Conservation (phyloP, 805 yeast species). For the Starmerella powellii region DNA sequence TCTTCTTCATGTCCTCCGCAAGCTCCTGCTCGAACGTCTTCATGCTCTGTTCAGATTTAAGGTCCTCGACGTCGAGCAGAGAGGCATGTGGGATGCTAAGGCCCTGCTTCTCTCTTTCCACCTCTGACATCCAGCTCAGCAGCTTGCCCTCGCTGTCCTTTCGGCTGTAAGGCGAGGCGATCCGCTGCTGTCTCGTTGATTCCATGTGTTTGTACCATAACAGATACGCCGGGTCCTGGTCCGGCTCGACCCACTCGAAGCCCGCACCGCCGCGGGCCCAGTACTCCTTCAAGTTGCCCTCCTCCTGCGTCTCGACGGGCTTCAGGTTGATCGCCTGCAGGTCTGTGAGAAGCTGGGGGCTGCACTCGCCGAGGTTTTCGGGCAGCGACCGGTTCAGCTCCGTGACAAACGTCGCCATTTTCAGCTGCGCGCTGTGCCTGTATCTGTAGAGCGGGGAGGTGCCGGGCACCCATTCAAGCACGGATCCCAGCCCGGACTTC, state of each 20-base stretch:
- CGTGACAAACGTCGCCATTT: slow-evolving; percentile 51
- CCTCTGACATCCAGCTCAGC: slow-evolving; percentile 25
- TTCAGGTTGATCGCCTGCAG: slow-evolving; percentile 29
- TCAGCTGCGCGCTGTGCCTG: slow-evolving; percentile 53
- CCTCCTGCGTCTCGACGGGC: slow-evolving; percentile 45
- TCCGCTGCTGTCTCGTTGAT: slow-evolving; percentile 15
- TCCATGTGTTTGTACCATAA: slow-evolving; percentile 28
- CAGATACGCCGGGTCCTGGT: slow-evolving; percentile 70
- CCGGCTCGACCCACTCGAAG: slow-evolving; percentile 83
- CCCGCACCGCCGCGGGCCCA: slow-evolving; percentile 83
- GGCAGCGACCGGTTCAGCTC: slow-evolving; percentile 47
- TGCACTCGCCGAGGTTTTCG: slow-evolving; percentile 33
- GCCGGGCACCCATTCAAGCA: slow-evolving; percentile 51
- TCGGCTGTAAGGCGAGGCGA: slow-evolving; percentile 22
- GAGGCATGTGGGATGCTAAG: slow-evolving; percentile 28
- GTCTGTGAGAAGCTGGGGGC: slow-evolving; percentile 27
- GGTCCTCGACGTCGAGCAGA: slow-evolving; percentile 24
- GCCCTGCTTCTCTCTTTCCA: slow-evolving; percentile 19
- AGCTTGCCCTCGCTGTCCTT: slow-evolving; percentile 17
- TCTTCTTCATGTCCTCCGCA: slow-evolving; percentile 10
- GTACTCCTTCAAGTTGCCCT: slow-evolving; percentile 60
- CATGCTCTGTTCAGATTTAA: slow-evolving; percentile 10
- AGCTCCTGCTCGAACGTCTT: slow-evolving; percentile 17
- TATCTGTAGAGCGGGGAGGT: slow-evolving; percentile 54
- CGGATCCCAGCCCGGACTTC: slow-evolving; percentile 42